These are phyloP conservation scores for Ogataea methylovora DNA, from an alignment of 805 yeast genomes.

Conservation along the genomic window DNA sequence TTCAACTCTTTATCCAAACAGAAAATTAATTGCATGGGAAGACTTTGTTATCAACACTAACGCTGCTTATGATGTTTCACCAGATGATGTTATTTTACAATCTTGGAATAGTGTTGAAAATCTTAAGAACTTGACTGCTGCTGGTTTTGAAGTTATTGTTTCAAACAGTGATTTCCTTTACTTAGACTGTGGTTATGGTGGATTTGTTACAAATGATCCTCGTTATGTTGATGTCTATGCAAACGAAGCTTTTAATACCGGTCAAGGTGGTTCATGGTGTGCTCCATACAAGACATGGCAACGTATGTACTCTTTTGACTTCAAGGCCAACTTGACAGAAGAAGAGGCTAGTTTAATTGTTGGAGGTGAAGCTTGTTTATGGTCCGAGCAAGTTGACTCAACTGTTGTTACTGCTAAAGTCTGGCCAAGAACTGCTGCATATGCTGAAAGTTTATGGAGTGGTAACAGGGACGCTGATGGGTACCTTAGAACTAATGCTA, in stretches of 20 bases:
- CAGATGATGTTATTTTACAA: conserved; percentile 26
- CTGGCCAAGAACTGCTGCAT: conserved; percentile 36
- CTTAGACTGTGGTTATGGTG: conserved; percentile 35
- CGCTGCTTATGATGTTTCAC: conserved; percentile 23
- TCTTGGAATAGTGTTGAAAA: conserved; percentile 20
- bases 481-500: conserved; percentile 18
- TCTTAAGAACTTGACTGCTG: conserved; percentile 22
- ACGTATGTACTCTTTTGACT: conserved; percentile 29
- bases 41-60: conserved; percentile 22
- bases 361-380: conserved; percentile 33
- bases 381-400: conserved; percentile 32
- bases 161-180: conserved; percentile 27
- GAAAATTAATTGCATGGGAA: conserved; percentile 34
- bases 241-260: conserved; percentile 21
- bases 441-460: conserved; percentile 34
- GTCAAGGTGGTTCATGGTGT: conserved; percentile 32
- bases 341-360: conserved; percentile 23
- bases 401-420: conserved; percentile 22
- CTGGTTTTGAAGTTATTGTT: conserved; percentile 32
- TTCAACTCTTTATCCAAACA: conserved; percentile 1
- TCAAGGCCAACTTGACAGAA: conserved; percentile 23
- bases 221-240: conserved; percentile 21
- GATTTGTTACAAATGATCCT: conserved; percentile 29
- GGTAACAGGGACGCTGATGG: conserved; percentile 29
- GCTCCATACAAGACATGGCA: conserved; percentile 39